Conservation (phyloP, 2,329 filamentous ascomycete genomes). For the Colletotrichum liaoningense region DNA sequence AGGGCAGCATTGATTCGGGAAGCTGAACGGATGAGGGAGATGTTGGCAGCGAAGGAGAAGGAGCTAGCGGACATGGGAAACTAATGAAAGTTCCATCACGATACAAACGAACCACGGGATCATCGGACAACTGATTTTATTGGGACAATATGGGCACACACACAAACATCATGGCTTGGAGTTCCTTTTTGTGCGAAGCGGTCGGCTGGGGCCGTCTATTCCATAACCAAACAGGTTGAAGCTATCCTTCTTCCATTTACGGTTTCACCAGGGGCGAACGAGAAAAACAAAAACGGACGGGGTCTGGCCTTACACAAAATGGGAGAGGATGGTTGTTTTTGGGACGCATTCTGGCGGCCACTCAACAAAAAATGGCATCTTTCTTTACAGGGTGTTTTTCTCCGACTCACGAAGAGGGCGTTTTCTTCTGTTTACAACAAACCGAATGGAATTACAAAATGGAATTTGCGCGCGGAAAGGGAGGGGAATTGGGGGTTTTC, state of each 20-base stretch:
- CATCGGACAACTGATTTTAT: neutral
- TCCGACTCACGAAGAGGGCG: slow-evolving; percentile 18
- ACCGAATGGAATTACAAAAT: neutral
- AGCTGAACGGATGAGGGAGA: slow-evolving; percentile 79
- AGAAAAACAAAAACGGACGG: slow-evolving; percentile 20
- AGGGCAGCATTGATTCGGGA: slow-evolving; percentile 76
- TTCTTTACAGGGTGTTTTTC: slow-evolving; percentile 14
- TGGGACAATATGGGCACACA: slow-evolving; percentile 2
- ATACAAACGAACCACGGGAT: slow-evolving; percentile 26
- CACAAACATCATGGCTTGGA: slow-evolving; percentile 17
- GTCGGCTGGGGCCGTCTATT: neutral
- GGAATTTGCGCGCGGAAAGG: neutral
- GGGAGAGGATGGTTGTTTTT: neutral
- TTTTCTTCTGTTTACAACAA: slow-evolving; percentile 19
- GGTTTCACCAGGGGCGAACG: neutral
- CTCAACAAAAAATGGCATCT: slow-evolving; percentile 11
- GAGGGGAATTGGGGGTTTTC: neutral
- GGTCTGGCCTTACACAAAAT: slow-evolving; percentile 3
- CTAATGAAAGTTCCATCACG: slow-evolving; percentile 23
- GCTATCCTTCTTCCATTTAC: neutral
- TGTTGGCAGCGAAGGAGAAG: slow-evolving; percentile 78
- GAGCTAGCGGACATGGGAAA: slow-evolving; percentile 67
- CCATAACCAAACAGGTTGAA: neutral
- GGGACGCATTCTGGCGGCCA: slow-evolving; percentile 23
- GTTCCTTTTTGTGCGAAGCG: slow-evolving; percentile 11